Base-by-base conservation (phyloP, 2,329 filamentous ascomycete species). In the Diaporthe capsici region DNA sequence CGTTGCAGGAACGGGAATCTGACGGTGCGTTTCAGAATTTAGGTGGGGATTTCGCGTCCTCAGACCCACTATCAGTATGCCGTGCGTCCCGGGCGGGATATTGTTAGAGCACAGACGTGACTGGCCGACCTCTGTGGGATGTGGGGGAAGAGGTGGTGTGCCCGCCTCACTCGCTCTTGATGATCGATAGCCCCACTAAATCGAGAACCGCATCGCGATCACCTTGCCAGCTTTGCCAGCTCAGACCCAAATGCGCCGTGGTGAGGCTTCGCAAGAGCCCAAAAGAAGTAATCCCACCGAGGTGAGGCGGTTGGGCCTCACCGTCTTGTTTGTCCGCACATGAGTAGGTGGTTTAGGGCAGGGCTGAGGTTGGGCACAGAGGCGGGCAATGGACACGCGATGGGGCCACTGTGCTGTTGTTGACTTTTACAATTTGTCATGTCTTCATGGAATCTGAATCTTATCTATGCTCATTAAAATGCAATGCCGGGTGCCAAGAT, bases 381-480 rank as follows among this genome's bases (percentile, higher is more conserved):
- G 39, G 39, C 39, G 15, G 53, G 25, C 37, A 22, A 28, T 10
- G 42, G 7, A 20, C 10, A 47, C 53, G 3, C n/a, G 5, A 42
- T 42, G 4, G 13, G 25, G 28, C 61, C 42, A 22, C 39, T 47
- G 42, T n/a, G 10, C 8, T 10, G 17, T 31, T 31, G 1, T 49
- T 34, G 8, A 49, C 49, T 34, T 34, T 44, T 65, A 73, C 47
- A 51, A 53, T 44, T 39, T 72, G 9, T 76, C 73, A 75, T 75
- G n/a, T 31, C 75, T 71, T 76, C 55, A 57, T 75, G 28, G 47
- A 37, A 44, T 49, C 73, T 65, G 39, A 73, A 42, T 44, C 53
- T 72, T 39, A 53, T 70, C 70, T 75, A 75, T 72, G 37, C 51
- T 75, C 53, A 76, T 76, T 76, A 73, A 28, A 61, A 73, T 73